Base-by-base conservation (phyloP, 805 yeast species). In the Saturnispora serradocipensis region DNA sequence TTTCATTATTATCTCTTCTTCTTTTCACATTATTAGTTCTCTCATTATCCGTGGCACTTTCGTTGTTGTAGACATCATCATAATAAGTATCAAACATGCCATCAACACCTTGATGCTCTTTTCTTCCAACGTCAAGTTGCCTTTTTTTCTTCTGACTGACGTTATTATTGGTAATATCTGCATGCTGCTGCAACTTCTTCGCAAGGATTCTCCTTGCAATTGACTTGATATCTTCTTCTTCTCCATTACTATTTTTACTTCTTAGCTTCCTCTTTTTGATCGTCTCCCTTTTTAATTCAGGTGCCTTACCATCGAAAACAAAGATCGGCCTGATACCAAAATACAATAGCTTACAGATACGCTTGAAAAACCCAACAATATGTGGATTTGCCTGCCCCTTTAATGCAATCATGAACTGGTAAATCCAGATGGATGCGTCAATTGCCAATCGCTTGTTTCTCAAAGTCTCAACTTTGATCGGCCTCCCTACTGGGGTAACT, bases 381-480 rank as follows among this genome's bases (percentile, higher is more conserved):
- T 93, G 99, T 0, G 97, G 84, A 54, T 82, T 86, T 54, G 90
- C 65, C 0, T 87, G 78, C 7, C 98, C 99, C 30, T 85, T 84
- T 22, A 93, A 95, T 1, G 98, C 98, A 65, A 91, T 93, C 56
- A 93, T 72, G 62, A 93, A 93, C 66, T 93, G 99, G 64, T 93
- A 93, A 50, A 93, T 86, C 99, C 99, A 93, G 56, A 93, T 93
- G 2, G 98, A 91, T 1, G 99, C 99, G 72, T 93, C 99, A 7
- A 93, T 91, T 0, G 99, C 99, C 59, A 93, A 71, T 49, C 77
- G 73, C 63, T 84, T 85, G 53, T 89, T 81, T 22, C 86, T 77
- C 35, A 93, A 73, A 0, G 95, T 82, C 64, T 91, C 98, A 28
- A 93, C 74, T 50, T 91, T 75, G 2, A 93, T 96, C 0, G 99